phyloP scores from a whole-genome alignment of 495 filamentous ascomycete species.

The Aspergillus wentii region DNA sequence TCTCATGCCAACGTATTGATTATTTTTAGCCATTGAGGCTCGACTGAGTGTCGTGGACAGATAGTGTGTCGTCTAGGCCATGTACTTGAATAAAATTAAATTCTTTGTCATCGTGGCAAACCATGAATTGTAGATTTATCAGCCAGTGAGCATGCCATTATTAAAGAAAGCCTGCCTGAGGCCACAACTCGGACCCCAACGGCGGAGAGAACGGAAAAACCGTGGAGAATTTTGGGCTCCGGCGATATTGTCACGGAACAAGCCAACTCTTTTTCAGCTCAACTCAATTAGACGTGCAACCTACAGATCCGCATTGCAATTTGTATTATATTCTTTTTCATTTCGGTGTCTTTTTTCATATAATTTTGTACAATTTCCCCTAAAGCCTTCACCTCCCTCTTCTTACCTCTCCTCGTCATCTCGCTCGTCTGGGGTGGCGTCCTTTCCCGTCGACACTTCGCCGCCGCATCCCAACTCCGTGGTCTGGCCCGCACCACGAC shows the following conservation, averaged over 20 bases:
- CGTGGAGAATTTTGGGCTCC: constrained; percentile 34
- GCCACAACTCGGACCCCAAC: constrained; percentile 15
- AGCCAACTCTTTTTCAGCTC: no score
- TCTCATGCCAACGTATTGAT: no score
- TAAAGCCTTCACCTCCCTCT: constrained; percentile 15
- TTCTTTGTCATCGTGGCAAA: background rate
- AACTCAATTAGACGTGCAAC: no score
- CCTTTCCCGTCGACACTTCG: constrained; percentile 8
- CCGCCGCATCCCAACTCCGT: constrained; percentile 22
- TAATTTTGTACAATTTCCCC: no score
- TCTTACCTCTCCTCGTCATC: constrained; percentile 5
- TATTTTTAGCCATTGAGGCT: no score
- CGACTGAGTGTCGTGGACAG: no score
- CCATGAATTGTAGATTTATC: background rate
- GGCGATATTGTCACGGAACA: no score
- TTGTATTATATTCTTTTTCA: constrained; percentile 14
- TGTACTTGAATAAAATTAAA: no score
- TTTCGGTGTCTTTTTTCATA: no score
- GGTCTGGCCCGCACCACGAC: constrained; percentile 30
- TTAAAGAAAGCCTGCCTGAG: constrained; percentile 21
- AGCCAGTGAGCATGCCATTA: background rate
- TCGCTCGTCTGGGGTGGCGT: constrained; percentile 9
- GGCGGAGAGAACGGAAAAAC: constrained; percentile 33
- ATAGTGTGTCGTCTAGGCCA: no score
- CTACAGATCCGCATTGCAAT: constrained; percentile 11